Percentiles rank a stretch among this genome's conserved stretches.
Conservation (phyloP, 2,329 filamentous ascomycete species). For the Rhynchosporium agropyri region DNA sequence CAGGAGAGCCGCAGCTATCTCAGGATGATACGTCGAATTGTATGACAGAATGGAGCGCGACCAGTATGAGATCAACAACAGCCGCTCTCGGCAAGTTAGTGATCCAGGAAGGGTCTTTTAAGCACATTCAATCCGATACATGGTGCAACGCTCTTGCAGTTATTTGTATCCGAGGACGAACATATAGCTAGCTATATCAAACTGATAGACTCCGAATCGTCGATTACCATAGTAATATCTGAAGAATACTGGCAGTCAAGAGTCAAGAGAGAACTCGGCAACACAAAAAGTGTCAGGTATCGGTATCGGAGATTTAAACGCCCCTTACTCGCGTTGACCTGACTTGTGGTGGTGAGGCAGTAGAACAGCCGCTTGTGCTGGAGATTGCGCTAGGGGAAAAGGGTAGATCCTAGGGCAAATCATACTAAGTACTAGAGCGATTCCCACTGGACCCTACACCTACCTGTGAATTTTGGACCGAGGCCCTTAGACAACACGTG, state of each 20-base stretch:
- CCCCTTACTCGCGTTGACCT: not conserved
- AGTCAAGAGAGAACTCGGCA: not conserved
- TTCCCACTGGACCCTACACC: not conserved
- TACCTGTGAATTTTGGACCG: not conserved
- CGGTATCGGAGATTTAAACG: not conserved
- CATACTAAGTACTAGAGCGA: not conserved
- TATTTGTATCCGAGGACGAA: too few species aligned
- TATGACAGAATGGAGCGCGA: not conserved
- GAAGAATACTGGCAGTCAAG: not conserved
- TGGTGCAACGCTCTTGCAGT: not conserved
- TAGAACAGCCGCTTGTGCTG: not conserved
- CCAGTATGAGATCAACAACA: not conserved
- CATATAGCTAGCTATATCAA: too few species aligned
- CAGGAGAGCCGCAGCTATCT: constrained; percentile 11
- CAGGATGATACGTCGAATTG: constrained; percentile 8
- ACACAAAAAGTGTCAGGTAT: not conserved
- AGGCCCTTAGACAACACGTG: not conserved
- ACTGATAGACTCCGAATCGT: not conserved
- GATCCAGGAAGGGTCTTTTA: not conserved
- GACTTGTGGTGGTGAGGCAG: constrained; percentile 1
- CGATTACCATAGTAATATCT: not conserved
- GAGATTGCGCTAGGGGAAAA: constrained; percentile 8
- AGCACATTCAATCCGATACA: not conserved
- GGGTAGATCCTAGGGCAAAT: constrained; percentile 9
- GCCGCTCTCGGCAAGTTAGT: not conserved